Evolutionary conservation across 148 eudicot genomes (phyloP), one percentile per base, ranked within the genome.

Genomic region (Dysphania ambrosioides): DNA sequence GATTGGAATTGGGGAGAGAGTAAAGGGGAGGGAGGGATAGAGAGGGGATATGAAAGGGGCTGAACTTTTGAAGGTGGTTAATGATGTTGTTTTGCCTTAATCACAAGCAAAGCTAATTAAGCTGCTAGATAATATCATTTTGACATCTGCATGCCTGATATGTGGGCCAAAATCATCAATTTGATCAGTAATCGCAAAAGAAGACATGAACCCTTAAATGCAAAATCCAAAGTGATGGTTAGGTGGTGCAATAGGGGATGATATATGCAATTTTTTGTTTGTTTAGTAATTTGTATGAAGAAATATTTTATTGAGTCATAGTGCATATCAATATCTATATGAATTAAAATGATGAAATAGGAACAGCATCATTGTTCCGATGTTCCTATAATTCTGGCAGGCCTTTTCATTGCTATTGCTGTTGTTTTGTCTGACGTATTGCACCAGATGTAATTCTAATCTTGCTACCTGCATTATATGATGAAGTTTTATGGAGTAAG

Each of bases 21-120:
- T 53, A 24, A 53, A 51, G 56, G 56, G 38, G 18, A 21, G 3
- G n/a, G n/a, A n/a, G n/a, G n/a, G n/a, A n/a, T n/a, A 15, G 3
- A 74, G 70, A 60, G 71, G 34, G 56, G 59, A 27, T n/a, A n/a
- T 21, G 61, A 68, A 13, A 7, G 42, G 8, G 40, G 60, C 35
- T 8, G 61, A 70, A 36, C 56, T 41, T n/a, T 9, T 68, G 34
- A 68, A 68, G 34, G 56, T 16, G 9, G 6, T n/a, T 2, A 16
- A 2, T 49, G 6, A 26, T 44, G 35, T 24, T 16, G 4, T 44
- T n/a, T 41, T 8, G 18, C 56, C 19, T 68, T 30, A 42, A 21
- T 18, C 53, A 68, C 57, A 68, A 44, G 35, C 24, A 35, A 42
- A 30, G 31, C 24, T n/a, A 58, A 58, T 60, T 13, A 27, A 35